Evolutionary conservation across 106 monocot species (phyloP).

Genomic region (Allium fistulosum): DNA sequence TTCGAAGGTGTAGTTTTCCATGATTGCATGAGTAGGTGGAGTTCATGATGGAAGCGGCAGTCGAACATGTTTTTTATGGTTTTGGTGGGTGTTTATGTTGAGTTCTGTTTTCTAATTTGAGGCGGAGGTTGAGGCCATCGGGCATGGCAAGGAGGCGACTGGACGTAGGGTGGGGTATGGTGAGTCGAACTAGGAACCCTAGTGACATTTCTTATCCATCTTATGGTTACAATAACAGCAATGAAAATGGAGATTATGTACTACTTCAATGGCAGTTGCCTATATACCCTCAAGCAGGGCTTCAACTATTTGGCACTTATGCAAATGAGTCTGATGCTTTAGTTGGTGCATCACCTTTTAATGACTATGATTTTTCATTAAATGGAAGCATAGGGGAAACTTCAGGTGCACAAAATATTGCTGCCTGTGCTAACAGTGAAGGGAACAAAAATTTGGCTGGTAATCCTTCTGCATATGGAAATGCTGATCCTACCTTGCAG

Average conservation of each 20-base stretch:
- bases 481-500: conserved; percentile 45
- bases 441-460: conserved; percentile 32
- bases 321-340: conserved; percentile 22
- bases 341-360: conserved; percentile 5
- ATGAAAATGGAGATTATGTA: conserved; percentile 32
- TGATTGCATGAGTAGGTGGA: too few species aligned
- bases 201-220: conserved; percentile 16
- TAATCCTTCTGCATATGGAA: conserved; percentile 47
- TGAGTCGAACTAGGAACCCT: too few species aligned
- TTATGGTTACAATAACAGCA: conserved; percentile 19
- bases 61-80: too few species aligned
- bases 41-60: too few species aligned
- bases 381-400: conserved; percentile 16
- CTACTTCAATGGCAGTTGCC: conserved; percentile 34
- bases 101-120: too few species aligned
- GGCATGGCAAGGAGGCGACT: too few species aligned
- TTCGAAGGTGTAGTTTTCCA: too few species aligned
- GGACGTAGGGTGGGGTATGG: too few species aligned
- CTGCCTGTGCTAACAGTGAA: conserved; percentile 16
- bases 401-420: conserved; percentile 14
- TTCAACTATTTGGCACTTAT: conserved; percentile 36
- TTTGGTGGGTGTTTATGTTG: too few species aligned
- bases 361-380: conserved; percentile 5
- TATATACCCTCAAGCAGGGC: conserved; percentile 16
- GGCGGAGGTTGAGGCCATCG: too few species aligned